Evolutionary conservation across 1,284 basidiomycete species (phyloP), one percentile per base, ranked within the genome.

Genomic region (Blastosporella zonata): DNA sequence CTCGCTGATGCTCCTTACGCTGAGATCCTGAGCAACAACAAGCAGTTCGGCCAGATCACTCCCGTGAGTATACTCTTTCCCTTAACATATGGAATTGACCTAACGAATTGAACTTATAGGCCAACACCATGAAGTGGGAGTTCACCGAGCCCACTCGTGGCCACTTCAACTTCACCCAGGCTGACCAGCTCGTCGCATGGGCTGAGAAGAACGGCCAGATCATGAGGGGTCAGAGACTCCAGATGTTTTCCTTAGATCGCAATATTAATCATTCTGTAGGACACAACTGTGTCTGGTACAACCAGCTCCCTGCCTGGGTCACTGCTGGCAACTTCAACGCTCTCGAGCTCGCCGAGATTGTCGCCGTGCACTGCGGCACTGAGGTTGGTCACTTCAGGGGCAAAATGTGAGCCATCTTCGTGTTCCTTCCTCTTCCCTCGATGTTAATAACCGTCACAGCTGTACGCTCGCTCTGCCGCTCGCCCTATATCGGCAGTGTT

Each of bases 231-330:
- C 13, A 12, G 29, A n/a, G n/a, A n/a, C n/a, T n/a, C n/a, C n/a
- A n/a, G n/a, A n/a, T n/a, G n/a, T n/a, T n/a, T n/a, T n/a, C n/a
- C n/a, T n/a, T 12, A 20, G 20, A 15, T n/a, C n/a, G n/a, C n/a
- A n/a, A n/a, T n/a, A n/a, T n/a, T n/a, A n/a, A n/a, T n/a, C n/a
- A n/a, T n/a, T n/a, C n/a, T n/a, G n/a, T 15, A 69, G 67, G 74
- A 3, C 77, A 77, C 59, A 76, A 71, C 55, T 75, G 74, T 50
- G 77, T 80, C 31, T 81, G 79, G 80, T 68, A 81, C 59, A 73
- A 69, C 50, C 78, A 81, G 55, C 67, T 80, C 1, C 72, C 78
- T 0, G 62, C 56, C 60, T 81, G 77, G 77, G 73, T 80, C 3
- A 67, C 73, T 1, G 53, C 62, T 39, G 70, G 72, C 6, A 65